phyloP scores from a whole-genome alignment of 192 early-diverging fungal species.

The Backusella australiensis region DNA sequence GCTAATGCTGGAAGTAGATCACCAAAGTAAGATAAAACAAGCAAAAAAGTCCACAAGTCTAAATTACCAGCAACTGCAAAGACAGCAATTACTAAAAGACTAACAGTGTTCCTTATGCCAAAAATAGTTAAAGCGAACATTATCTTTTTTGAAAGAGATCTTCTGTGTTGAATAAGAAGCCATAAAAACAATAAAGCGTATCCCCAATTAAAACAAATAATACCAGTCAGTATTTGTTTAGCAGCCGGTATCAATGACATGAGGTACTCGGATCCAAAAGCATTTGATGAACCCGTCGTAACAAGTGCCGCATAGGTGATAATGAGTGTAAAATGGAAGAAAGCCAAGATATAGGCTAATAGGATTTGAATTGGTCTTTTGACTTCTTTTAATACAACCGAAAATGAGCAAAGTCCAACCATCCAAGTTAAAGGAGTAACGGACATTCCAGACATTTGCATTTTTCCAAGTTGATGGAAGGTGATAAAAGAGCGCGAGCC shows the following conservation, averaged over 20 bases:
- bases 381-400: not conserved
- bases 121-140: not conserved
- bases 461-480: too few relatives aligned
- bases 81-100: not conserved
- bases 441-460: not conserved
- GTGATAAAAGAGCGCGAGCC: not conserved
- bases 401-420: not conserved
- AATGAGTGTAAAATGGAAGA: not conserved
- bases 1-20: not conserved
- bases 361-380: not conserved
- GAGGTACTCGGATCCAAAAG: not conserved
- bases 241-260: not conserved
- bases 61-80: not conserved
- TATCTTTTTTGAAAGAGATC: not conserved
- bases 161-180: not conserved
- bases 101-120: not conserved
- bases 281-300: not conserved
- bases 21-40: not conserved
- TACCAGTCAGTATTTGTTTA: not conserved
- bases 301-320: not conserved
- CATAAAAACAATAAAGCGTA: not conserved
- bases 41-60: too few relatives aligned
- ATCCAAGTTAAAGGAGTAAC: not conserved
- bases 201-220: not conserved
- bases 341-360: not conserved